These are phyloP conservation scores for Vanrija pseudolonga DNA, from an alignment of 1,284 basidiomycete genomes.

Conservation along the genomic window DNA sequence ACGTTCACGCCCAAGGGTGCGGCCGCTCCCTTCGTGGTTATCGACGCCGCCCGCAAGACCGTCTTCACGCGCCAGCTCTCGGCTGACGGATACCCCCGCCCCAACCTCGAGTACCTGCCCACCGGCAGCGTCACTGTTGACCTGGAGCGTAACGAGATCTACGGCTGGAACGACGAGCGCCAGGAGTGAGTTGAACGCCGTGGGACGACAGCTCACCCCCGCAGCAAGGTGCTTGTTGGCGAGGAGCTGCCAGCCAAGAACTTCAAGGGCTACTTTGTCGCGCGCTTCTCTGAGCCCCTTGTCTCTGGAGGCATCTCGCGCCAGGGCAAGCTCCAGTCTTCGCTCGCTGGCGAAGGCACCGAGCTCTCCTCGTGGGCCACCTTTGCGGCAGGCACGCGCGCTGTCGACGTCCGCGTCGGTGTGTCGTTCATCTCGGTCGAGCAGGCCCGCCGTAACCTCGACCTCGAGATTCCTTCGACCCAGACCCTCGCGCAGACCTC, in stretches of 20 bases:
- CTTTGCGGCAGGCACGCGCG: conserved; percentile 51
- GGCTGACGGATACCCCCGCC: not conserved
- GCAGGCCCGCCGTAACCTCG: conserved; percentile 64
- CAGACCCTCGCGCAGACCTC: conserved; percentile 63
- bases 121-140: conserved; percentile 59
- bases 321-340: conserved; percentile 48
- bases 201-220: conserved; percentile 48
- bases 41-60: conserved; percentile 65
- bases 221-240: conserved; percentile 40
- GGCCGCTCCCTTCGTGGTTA: conserved; percentile 58
- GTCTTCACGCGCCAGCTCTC: conserved; percentile 55
- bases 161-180: conserved; percentile 66
- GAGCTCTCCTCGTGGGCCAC: conserved; percentile 60
- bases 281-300: conserved; percentile 61
- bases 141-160: conserved; percentile 56
- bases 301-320: conserved; percentile 55
- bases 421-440: conserved; percentile 74
- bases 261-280: conserved; percentile 71
- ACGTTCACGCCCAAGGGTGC: conserved; percentile 56
- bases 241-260: conserved; percentile 51
- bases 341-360: conserved; percentile 26
- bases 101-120: conserved; percentile 59
- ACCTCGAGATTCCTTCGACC: conserved; percentile 51
- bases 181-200: conserved; percentile 61
- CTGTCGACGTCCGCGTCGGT: conserved; percentile 64